Evolutionary conservation across 1,139 yeast species (phyloP), one percentile per base, ranked within the genome.

Genomic region (Geotrichum candidum): DNA sequence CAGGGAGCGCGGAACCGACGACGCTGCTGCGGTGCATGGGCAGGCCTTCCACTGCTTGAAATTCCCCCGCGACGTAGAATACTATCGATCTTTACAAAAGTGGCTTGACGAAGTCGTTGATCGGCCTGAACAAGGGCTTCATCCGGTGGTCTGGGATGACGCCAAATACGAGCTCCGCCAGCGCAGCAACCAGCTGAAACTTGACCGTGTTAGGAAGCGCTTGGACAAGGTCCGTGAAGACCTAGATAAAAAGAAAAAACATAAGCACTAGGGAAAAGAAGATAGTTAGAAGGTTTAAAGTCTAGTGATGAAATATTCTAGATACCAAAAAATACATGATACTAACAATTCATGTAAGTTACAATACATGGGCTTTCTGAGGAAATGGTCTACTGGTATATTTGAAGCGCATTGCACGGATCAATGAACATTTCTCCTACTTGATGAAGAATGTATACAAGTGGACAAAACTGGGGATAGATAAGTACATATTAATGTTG

Each of bases 1-100:
- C 22, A n/a, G n/a, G 5, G n/a, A 2, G n/a, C 15, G 18, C 15
- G 46, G 46, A 6, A 70, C 65, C 3, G 65, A 64, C 38, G 74
- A 73, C 23, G n/a, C n/a, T n/a, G n/a, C n/a, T n/a, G 84, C 83
- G 0, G 15, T 29, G 46, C 79, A 77, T 11, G 71, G 76, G 25
- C 70, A 69, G n/a, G 46, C 46, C n/a, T 82, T 78, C 72, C 85
- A 83, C 65, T 77, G 74, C 59, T 70, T 82, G 65, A 67, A 70
- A 7, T 80, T 72, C 67, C 86, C 86, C 1, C 75, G 74, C 53
- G 87, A 84, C 65, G 80, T 81, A 2, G 76, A 76, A 23, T 82
- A 80, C 68, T 74, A 78, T 57, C 74, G 76, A 58, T 63, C 67
- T 25, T 72, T 82, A 55, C 76, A 76, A 62, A 72, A 71, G 45